Percentiles rank a stretch among this genome's conserved stretches.
Evolutionary conservation across 1,284 basidiomycete species (phyloP).

Genomic region (Porodaedalea pini): DNA sequence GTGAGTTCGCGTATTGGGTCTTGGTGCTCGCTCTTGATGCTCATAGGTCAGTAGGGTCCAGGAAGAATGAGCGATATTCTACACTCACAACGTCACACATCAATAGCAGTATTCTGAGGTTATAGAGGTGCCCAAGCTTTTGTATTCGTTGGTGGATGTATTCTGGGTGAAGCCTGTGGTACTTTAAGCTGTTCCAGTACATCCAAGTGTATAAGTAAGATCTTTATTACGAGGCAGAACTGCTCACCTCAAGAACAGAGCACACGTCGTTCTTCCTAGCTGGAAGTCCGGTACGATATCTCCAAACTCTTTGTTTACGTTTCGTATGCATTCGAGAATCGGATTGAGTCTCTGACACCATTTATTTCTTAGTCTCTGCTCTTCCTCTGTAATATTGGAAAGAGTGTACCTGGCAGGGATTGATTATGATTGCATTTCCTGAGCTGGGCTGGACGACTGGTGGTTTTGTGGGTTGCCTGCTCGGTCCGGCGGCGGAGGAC

Average conservation of each 20-base stretch:
- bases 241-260: conserved; percentile 81
- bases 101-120: conserved; percentile 83
- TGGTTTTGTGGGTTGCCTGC: conserved; percentile 33
- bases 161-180: conserved; percentile 96
- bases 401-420: conserved; percentile 49
- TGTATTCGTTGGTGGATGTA: conserved; percentile 92
- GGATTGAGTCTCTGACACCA: conserved; percentile 80
- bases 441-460: conserved; percentile 66
- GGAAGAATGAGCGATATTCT: neutral
- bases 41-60: neutral
- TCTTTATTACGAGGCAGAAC: neutral
- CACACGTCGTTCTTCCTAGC: conserved; percentile 93
- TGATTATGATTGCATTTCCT: conserved; percentile 78
- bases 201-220: neutral
- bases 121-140: conserved; percentile 79
- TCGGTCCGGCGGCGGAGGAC: conserved; percentile 9
- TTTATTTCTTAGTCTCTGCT: neutral
- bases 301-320: conserved; percentile 91
- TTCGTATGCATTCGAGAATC: conserved; percentile 77
- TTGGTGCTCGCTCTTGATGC: conserved; percentile 80
- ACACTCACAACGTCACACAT: conserved; percentile 85
- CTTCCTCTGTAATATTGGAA: neutral
- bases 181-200: conserved; percentile 69
- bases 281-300: conserved; percentile 94
- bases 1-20: conserved; percentile 90